Conservation (phyloP, 2,329 filamentous ascomycete species). For the Fusarium coicis region DNA sequence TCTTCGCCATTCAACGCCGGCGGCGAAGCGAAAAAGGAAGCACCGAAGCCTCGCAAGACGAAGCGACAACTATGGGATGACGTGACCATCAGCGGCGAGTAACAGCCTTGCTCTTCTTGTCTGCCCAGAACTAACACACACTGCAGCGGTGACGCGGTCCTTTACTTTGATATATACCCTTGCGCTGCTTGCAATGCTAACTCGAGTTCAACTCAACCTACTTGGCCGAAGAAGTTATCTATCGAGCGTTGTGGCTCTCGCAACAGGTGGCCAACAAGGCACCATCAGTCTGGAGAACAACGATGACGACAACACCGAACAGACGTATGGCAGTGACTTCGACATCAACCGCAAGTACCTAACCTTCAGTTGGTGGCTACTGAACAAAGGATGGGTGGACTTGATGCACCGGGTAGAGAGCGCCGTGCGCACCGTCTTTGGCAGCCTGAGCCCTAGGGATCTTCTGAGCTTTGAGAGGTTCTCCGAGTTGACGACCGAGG, state of each 20-base stretch:
- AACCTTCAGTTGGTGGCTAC: constrained; percentile 97
- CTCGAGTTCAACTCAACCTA: constrained; percentile 94
- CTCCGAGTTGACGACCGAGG: constrained; percentile 82
- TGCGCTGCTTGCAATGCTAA: constrained; percentile 88
- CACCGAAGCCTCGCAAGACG: constrained; percentile 71
- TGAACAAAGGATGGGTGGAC: constrained; percentile 89
- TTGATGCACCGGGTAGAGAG: constrained; percentile 82
- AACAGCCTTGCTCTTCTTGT: neutral
- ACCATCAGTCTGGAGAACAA: constrained; percentile 93
- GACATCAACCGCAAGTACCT: constrained; percentile 95
- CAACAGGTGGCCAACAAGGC: constrained; percentile 76
- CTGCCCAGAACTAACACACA: constrained; percentile 17
- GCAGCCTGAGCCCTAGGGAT: constrained; percentile 87
- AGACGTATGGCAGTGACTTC: constrained; percentile 90
- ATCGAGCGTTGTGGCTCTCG: constrained; percentile 91
- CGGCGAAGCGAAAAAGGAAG: constrained; percentile 49
- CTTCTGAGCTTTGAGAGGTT: constrained; percentile 85
- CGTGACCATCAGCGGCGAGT: constrained; percentile 91
- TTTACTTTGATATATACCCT: constrained; percentile 94
- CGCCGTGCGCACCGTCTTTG: constrained; percentile 92
- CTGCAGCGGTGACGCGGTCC: constrained; percentile 83
- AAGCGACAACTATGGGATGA: constrained; percentile 98
- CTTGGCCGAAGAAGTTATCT: constrained; percentile 95
- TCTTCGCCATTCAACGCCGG: constrained; percentile 60
- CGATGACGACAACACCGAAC: constrained; percentile 86